Conservation (phyloP, 495 filamentous ascomycete species). For the Tirmania nivea region DNA sequence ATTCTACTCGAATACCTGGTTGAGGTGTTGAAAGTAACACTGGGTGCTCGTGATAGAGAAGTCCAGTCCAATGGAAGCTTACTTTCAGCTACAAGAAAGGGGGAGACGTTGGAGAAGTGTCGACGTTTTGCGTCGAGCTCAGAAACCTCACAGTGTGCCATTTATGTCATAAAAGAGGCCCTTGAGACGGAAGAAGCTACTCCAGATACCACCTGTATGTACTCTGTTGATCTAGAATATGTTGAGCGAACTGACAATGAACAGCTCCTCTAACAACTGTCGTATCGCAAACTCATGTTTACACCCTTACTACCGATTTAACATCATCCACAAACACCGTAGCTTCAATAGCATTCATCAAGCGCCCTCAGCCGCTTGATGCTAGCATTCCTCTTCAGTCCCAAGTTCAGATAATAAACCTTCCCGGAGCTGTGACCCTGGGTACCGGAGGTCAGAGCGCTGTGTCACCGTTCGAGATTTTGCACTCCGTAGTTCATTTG, state of each 20-base stretch:
- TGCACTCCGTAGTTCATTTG: constrained; percentile 71
- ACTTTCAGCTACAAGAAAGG: constrained; percentile 43
- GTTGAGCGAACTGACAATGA: constrained; percentile 2
- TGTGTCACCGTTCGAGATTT: constrained; percentile 68
- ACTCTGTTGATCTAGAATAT: constrained; percentile 3
- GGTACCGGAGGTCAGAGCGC: constrained; percentile 40
- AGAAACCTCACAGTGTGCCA: constrained; percentile 51
- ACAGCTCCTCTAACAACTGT: constrained; percentile 4
- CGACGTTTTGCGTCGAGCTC: constrained; percentile 50
- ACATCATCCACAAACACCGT: constrained; percentile 56
- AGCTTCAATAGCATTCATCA: constrained; percentile 70
- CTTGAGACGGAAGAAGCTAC: constrained; percentile 27
- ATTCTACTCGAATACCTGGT: constrained; percentile 57
- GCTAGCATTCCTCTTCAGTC: constrained; percentile 50
- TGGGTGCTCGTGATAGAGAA: constrained; percentile 64
- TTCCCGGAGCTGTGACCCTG: constrained; percentile 54
- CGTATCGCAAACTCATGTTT: constrained; percentile 32
- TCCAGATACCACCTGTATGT: constrained; percentile 26
- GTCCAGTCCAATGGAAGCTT: constrained; percentile 61
- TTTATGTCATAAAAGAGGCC: constrained; percentile 79
- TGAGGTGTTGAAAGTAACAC: constrained; percentile 55
- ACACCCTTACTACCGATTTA: constrained; percentile 61
- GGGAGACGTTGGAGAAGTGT: constrained; percentile 69
- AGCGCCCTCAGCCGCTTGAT: constrained; percentile 71
- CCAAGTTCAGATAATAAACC: constrained; percentile 78